Percentiles rank a stretch among this genome's conserved stretches.
phyloP scores from a whole-genome alignment of 2,329 filamentous ascomycete genomes.

The Pseudogymnoascus sp. region DNA sequence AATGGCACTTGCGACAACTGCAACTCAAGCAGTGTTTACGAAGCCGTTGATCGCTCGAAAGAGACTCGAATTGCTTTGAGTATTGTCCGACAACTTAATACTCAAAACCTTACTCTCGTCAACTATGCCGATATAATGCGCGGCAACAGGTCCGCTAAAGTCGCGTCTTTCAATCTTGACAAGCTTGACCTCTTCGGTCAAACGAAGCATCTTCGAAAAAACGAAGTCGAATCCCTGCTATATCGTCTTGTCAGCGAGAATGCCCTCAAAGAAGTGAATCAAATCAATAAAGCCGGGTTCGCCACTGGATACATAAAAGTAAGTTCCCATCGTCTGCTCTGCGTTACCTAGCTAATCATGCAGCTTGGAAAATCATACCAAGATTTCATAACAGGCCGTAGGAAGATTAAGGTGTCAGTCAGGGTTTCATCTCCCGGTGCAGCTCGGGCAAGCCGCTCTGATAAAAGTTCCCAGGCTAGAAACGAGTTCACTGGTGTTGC shows the following conservation, averaged over 20 bases:
- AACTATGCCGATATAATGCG: conserved; percentile 80
- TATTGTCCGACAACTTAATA: conserved; percentile 51
- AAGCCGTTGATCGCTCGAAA: conserved; percentile 66
- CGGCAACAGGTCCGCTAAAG: conserved; percentile 51
- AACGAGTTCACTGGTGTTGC: conserved; percentile 24
- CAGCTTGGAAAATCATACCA: conserved; percentile 26
- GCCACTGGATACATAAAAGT: conserved; percentile 65
- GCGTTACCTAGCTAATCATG: conserved; percentile 30
- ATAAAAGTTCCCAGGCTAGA: conserved; percentile 27
- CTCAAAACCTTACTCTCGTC: conserved; percentile 58
- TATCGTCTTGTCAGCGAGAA: conserved; percentile 65
- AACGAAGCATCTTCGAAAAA: conserved; percentile 60
- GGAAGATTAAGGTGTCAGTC: conserved; percentile 26
- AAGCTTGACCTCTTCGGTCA: conserved; percentile 50
- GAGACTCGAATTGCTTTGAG: conserved; percentile 63
- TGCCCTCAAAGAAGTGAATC: conserved; percentile 62
- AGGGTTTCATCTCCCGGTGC: conserved; percentile 17
- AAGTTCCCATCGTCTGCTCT: conserved; percentile 27
- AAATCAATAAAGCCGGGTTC: conserved; percentile 56
- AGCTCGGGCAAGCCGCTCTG: conserved; percentile 32
- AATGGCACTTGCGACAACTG: conserved; percentile 81
- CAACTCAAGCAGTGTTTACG: conserved; percentile 59
- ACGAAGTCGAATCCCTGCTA: conserved; percentile 78
- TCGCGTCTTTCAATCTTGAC: conserved; percentile 38
- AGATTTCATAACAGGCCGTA: conserved; percentile 23